Base-by-base conservation (phyloP, 2,329 filamentous ascomycete species). In the Zasmidium angulare region DNA sequence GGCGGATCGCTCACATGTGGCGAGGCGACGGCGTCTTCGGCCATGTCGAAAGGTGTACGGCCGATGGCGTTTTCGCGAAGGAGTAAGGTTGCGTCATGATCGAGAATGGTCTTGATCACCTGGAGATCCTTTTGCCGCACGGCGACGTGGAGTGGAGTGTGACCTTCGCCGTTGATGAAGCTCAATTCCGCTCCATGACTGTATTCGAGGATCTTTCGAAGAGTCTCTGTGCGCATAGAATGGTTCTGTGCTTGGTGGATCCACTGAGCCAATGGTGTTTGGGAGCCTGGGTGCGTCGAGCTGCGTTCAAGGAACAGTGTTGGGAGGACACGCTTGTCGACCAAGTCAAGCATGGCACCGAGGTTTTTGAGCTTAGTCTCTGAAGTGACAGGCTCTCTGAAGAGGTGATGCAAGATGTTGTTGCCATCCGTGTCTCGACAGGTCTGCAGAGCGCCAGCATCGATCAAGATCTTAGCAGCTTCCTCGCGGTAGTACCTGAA, bases 11-110 rank as follows among this genome's bases (percentile, higher is more conserved):
- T 40, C 11, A 55, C 60, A 7, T 50, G 20, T 1, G 21, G 31
- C 1, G 75, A 73, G 1, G 83, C 75, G 60, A 81, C 81, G 1
- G 74, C 72, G 54, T 89, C 86, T 53, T 84, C 77, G 0, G 87
- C 85, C 51, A 90, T 75, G 66, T 95, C 90, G 24, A 82, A 79
- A 0, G 90, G 88, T 0, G 90, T 95, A 17, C 84, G 82, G 1
- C 91, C 91, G 0, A 89, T 89, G 0, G 89, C 85, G 65, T 93
- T 93, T 71, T 95, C 91, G 21, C 86, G 83, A 65, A 84, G 81
- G 0, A 91, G 76, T 1, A 92, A 78, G 23, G 80, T 78, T 0
- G 87, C 84, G 19, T 83, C 79, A 64, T 77, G 77, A 10, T 82
- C 76, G 11, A 92, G 74, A 56, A 79, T 71, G 3, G 89, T 75